These are phyloP conservation scores for Eleusine indica DNA, from an alignment of 176 grass and related monocot species.

Conservation along the genomic window DNA sequence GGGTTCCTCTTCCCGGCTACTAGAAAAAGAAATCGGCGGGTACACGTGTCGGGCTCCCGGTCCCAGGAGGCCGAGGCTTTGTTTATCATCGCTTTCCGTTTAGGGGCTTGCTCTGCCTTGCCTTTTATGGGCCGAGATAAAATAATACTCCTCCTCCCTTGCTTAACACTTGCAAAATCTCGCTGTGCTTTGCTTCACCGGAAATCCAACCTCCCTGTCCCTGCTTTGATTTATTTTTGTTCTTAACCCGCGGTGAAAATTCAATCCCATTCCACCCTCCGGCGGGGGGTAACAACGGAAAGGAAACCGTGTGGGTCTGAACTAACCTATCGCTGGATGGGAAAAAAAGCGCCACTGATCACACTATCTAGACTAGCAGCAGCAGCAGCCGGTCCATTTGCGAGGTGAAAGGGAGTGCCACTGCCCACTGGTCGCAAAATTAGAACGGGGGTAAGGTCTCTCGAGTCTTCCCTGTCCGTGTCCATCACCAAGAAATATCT, in stretches of 20 bases:
- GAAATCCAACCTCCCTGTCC: not conserved
- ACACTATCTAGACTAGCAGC: not conserved
- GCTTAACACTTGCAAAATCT: not conserved
- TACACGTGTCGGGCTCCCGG: not conserved
- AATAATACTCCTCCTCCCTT: not conserved
- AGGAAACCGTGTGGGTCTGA: not conserved
- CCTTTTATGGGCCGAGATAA: constrained; percentile 1
- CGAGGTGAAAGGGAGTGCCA: constrained; percentile 1
- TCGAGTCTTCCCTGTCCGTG: not conserved
- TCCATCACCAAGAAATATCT: not conserved
- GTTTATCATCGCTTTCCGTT: not conserved
- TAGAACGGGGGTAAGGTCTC: not conserved
- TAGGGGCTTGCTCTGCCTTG: not conserved
- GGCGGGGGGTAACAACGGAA: not conserved
- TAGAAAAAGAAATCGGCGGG: not conserved
- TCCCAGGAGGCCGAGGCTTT: not conserved
- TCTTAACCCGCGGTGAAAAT: no score
- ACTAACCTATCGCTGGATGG: not conserved
- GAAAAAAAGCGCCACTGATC: not conserved
- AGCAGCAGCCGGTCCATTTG: not conserved
- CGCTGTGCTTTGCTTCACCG: constrained; percentile 28
- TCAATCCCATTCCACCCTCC: not conserved
- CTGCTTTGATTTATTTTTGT: no score
- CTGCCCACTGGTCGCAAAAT: not conserved
- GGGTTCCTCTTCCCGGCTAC: no score